These are phyloP conservation scores for Tulasnella sp. DNA, from an alignment of 768 basidiomycete species.

Conservation along the genomic window DNA sequence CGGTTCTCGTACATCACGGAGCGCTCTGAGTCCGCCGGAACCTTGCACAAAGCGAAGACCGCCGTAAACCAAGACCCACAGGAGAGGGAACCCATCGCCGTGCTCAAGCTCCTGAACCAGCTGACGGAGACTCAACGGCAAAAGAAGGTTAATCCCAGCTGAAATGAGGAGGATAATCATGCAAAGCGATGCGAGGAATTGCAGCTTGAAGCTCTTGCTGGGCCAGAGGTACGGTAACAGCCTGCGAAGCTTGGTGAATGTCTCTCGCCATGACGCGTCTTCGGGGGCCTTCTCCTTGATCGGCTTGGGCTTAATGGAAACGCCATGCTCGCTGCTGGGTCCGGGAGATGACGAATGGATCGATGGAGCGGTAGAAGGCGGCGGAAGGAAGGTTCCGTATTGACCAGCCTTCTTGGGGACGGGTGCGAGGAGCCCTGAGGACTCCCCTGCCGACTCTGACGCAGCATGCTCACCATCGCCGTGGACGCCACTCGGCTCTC, in stretches of 20 bases:
- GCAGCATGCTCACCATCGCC: constrained; percentile 37
- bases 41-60: constrained; percentile 69
- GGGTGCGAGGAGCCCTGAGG: constrained; percentile 49
- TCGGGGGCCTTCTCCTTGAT: constrained; percentile 32
- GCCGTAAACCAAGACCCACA: constrained; percentile 63
- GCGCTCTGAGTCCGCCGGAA: constrained; percentile 65
- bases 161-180: constrained; percentile 65
- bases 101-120: constrained; percentile 56
- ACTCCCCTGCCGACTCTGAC: constrained; percentile 35
- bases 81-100: constrained; percentile 54
- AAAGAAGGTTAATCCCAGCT: constrained; percentile 67
- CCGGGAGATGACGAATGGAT: constrained; percentile 36
- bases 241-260: constrained; percentile 58
- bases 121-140: constrained; percentile 67
- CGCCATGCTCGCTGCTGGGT: constrained; percentile 42
- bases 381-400: constrained; percentile 37
- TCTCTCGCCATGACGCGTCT: constrained; percentile 66
- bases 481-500: constrained; percentile 37
- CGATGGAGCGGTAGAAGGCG: constrained; percentile 33
- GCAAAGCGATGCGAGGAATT: constrained; percentile 59
- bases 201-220: constrained; percentile 56
- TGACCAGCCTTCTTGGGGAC: constrained; percentile 33
- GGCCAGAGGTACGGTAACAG: constrained; percentile 86
- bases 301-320: constrained; percentile 34
- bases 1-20: constrained; percentile 51